Conservation (phyloP, 108 stramenopile genomes). For the Fistulifera solaris region DNA sequence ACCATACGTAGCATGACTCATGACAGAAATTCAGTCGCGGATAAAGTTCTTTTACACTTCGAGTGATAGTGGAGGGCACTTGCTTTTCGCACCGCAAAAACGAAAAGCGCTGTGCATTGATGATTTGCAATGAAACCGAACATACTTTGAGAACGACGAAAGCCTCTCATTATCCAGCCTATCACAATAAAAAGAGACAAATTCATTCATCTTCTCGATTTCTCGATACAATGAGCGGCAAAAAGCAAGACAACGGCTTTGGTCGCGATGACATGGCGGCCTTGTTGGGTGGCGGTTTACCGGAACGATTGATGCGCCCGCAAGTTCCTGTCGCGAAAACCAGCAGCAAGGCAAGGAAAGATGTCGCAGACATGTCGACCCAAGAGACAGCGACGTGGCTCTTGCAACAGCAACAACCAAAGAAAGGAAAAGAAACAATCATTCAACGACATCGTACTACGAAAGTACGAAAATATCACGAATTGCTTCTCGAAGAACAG, state of each 20-base stretch:
- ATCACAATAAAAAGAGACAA: too few species aligned
- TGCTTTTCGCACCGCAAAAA: too few species aligned
- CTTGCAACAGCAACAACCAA: constrained; percentile 4
- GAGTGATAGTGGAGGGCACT: too few species aligned
- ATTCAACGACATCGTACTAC: constrained; percentile 1
- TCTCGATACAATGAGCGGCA: too few species aligned
- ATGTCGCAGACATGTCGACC: constrained; percentile 54
- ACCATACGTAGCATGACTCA: too few species aligned
- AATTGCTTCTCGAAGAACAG: constrained; percentile 6
- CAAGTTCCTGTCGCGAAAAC: constrained; percentile 11
- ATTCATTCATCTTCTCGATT: too few species aligned
- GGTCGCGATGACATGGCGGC: constrained; percentile 76
- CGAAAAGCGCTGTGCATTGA: too few species aligned
- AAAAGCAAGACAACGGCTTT: constrained; percentile 13
- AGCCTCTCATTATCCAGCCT: too few species aligned
- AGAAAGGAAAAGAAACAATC: neutral
- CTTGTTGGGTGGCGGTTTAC: constrained; percentile 43
- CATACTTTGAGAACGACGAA: too few species aligned
- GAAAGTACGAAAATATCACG: constrained; percentile 12
- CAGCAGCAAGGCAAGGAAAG: constrained; percentile 11
- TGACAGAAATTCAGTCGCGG: too few species aligned
- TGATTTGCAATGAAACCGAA: too few species aligned
- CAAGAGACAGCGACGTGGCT: constrained; percentile 62
- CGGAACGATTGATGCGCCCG: constrained; percentile 29
- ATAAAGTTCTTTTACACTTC: too few species aligned